These are phyloP conservation scores for Viola pubescens DNA, from an alignment of 441 rosid genomes.

Conservation along the genomic window DNA sequence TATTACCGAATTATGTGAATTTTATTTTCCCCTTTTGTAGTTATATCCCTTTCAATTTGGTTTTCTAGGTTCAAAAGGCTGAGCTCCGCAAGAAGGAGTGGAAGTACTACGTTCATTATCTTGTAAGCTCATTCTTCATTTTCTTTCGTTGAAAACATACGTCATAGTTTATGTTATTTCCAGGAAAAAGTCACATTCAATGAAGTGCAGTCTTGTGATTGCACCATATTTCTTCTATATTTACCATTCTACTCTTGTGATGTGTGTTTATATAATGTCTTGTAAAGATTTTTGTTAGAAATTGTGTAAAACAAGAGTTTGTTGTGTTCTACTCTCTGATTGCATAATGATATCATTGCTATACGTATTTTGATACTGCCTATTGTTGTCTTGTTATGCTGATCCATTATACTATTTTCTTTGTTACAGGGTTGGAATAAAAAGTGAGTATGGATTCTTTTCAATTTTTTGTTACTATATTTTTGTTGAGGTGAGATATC, in stretches of 20 bases:
- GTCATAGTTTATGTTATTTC: too few species aligned
- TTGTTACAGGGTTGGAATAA: slow-evolving; percentile 93
- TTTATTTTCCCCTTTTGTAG: slow-evolving; percentile 5
- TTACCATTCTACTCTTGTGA: too few species aligned
- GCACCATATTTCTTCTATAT: too few species aligned
- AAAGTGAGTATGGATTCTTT: slow-evolving; percentile 59
- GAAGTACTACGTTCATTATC: slow-evolving; percentile 94
- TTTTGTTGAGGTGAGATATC: slow-evolving; percentile 9
- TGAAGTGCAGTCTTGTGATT: too few species aligned
- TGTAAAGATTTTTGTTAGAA: background rate
- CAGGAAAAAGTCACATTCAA: too few species aligned
- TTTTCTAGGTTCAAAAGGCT: slow-evolving; percentile 71
- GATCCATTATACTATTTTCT: slow-evolving; percentile 13
- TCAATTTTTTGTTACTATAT: slow-evolving; percentile 13
- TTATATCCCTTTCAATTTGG: slow-evolving; percentile 2
- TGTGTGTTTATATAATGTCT: background rate
- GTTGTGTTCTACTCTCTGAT: too few species aligned
- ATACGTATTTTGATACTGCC: too few species aligned
- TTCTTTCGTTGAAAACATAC: background rate
- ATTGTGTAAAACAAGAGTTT: too few species aligned
- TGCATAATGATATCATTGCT: too few species aligned
- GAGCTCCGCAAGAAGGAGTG: slow-evolving; percentile 91
- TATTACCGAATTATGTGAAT: too few species aligned
- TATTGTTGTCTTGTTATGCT: slow-evolving; percentile 1
- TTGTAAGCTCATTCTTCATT: slow-evolving; percentile 41